phyloP scores from a whole-genome alignment of 371 early-diverging fungal genomes.

The Saksenaea oblongispora region DNA sequence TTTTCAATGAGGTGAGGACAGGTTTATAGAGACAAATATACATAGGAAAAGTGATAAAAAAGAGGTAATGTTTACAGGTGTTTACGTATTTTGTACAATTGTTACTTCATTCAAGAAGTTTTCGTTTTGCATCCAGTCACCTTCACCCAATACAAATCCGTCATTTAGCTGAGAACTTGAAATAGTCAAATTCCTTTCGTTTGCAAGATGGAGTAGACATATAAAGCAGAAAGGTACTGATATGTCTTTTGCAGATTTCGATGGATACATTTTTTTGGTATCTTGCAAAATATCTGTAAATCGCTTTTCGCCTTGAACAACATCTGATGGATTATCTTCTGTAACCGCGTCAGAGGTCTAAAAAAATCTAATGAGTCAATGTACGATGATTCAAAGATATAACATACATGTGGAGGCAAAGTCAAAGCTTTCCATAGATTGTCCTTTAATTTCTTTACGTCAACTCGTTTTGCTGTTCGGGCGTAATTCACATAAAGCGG shows the following conservation, averaged over 20 bases:
- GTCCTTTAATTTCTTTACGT: conserved; percentile 93
- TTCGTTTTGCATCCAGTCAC: conserved; percentile 26
- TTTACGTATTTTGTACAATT: conserved; percentile 29
- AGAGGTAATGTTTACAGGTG: not conserved
- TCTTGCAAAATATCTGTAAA: conserved; percentile 75
- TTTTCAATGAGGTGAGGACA: no score
- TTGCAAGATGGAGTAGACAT: conserved; percentile 93
- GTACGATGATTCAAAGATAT: not conserved
- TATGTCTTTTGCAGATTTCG: conserved; percentile 81
- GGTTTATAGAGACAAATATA: not conserved
- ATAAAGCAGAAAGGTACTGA: conserved; percentile 97
- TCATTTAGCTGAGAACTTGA: conserved; percentile 14
- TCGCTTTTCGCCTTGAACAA: conserved; percentile 54
- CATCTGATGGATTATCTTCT: conserved; percentile 13
- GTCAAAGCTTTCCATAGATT: conserved; percentile 83
- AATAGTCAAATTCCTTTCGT: conserved; percentile 79
- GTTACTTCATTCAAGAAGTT: conserved; percentile 36
- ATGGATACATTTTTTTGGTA: conserved; percentile 73
- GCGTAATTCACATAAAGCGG: conserved; percentile 83
- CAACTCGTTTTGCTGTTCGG: conserved; percentile 88
- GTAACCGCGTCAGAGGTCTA: not conserved
- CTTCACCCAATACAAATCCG: conserved; percentile 46
- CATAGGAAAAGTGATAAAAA: not conserved
- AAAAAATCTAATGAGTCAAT: not conserved
- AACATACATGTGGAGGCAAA: not conserved